Evolutionary conservation across 2,329 filamentous ascomycete species (phyloP).

Genomic region (Phialophora tarda): DNA sequence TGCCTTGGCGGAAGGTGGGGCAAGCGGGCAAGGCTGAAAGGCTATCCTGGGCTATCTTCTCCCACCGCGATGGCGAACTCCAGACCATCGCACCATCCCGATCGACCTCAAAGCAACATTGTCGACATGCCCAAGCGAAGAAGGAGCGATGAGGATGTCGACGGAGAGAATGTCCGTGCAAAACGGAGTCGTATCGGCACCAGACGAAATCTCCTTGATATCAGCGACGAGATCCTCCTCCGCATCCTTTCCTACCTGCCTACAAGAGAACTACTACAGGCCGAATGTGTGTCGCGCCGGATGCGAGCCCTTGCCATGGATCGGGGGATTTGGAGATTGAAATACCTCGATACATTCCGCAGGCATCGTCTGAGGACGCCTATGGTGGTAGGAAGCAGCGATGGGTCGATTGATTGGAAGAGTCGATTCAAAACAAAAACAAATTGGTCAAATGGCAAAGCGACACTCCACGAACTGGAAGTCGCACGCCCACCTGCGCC

Average conservation of each 20-base stretch:
- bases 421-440: constrained; percentile 83
- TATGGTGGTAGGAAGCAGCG: constrained; percentile 50
- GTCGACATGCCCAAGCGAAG: constrained; percentile 30
- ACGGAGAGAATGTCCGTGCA: constrained; percentile 3
- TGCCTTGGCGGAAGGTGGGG: background rate
- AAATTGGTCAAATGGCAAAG: constrained; percentile 87
- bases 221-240: constrained; percentile 88
- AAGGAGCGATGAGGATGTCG: constrained; percentile 27
- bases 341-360: constrained; percentile 77
- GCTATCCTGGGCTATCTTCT: background rate
- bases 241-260: constrained; percentile 81
- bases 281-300: constrained; percentile 73
- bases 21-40: background rate
- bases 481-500: constrained; percentile 63
- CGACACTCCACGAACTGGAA: constrained; percentile 77
- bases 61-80: background rate
- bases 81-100: background rate
- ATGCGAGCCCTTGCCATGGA: constrained; percentile 76
- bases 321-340: constrained; percentile 85
- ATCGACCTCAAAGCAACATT: background rate
- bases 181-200: constrained; percentile 32
- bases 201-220: constrained; percentile 60
- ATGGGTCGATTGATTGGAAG: constrained; percentile 75
- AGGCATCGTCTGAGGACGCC: constrained; percentile 18
- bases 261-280: constrained; percentile 68